Evolutionary conservation across 805 yeast genomes (phyloP).

Genomic region (Saturnispora mendoncae): DNA sequence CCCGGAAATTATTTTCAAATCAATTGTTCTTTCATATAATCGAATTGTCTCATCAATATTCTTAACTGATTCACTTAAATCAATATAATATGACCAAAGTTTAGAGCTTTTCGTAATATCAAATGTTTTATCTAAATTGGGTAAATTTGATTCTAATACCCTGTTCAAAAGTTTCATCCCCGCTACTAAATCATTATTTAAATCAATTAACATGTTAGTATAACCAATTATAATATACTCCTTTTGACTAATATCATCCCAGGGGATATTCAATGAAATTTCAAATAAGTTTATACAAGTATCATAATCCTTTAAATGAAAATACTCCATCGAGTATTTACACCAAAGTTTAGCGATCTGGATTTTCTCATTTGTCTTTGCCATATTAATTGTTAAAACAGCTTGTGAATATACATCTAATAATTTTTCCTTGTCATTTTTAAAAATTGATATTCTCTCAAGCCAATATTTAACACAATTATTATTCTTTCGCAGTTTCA

Average conservation of each 20-base stretch:
- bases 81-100: conserved; percentile 70
- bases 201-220: conserved; percentile 56
- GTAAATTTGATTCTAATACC: conserved; percentile 30
- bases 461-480: conserved; percentile 65
- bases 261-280: conserved; percentile 66
- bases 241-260: conserved; percentile 49
- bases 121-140: conserved; percentile 42
- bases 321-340: conserved; percentile 57
- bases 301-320: conserved; percentile 40
- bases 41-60: conserved; percentile 32
- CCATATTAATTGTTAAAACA: conserved; percentile 55
- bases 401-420: conserved; percentile 58
- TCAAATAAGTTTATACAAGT: conserved; percentile 57
- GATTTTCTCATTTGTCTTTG: conserved; percentile 32
- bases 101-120: conserved; percentile 51
- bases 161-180: conserved; percentile 7
- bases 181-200: conserved; percentile 12
- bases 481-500: conserved; percentile 50
- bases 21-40: conserved; percentile 46
- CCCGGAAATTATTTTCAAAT: conserved; percentile 61
- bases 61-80: conserved; percentile 51
- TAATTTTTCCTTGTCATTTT: conserved; percentile 33
- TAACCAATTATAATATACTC: conserved; percentile 66
- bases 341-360: conserved; percentile 57
- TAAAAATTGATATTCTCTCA: conserved; percentile 42